Evolutionary conservation across 345 rosid species (phyloP).

Genomic region (Erodium maritimum): DNA sequence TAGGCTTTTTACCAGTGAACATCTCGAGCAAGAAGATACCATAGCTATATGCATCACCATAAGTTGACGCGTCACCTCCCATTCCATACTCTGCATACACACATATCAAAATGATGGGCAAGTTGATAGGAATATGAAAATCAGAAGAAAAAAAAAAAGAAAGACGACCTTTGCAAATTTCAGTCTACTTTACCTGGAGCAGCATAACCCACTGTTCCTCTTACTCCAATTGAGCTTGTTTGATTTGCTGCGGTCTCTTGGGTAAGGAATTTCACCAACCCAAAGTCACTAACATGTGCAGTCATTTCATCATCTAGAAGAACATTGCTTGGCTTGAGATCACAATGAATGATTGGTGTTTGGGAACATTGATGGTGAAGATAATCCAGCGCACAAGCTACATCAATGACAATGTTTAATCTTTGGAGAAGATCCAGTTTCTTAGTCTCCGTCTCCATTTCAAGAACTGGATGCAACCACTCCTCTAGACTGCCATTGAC

Average conservation of each 20-base stretch:
- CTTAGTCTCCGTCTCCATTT: too few relatives aligned
- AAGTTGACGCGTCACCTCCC: slow-evolving; percentile 8
- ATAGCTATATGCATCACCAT: slow-evolving; percentile 9
- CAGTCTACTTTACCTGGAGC: not conserved
- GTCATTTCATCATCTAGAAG: slow-evolving; percentile 6
- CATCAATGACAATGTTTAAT: not conserved
- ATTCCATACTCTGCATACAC: not conserved
- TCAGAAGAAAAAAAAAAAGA: too few relatives aligned
- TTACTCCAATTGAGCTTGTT: not conserved
- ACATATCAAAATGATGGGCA: too few relatives aligned
- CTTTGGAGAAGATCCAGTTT: not conserved
- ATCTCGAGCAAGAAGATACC: slow-evolving; percentile 24
- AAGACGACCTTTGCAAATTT: too few relatives aligned
- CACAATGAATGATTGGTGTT: slow-evolving; percentile 13
- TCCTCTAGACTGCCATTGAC: slow-evolving; percentile 9
- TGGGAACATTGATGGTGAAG: slow-evolving; percentile 11
- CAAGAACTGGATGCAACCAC: too few relatives aligned
- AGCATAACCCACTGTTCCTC: not conserved
- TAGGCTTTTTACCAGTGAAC: slow-evolving; percentile 28
- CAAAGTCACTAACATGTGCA: slow-evolving; percentile 5
- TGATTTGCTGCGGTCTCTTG: not conserved
- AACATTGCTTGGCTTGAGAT: slow-evolving; percentile 6
- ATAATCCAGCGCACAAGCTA: slow-evolving; percentile 13
- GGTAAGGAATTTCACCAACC: not conserved
- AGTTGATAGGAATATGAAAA: too few relatives aligned